A percentile compares a stretch with the other conserved stretches of the same genome.
Conservation (phyloP, 768 basidiomycete genomes). For the Thelephora aurantiotincta region DNA sequence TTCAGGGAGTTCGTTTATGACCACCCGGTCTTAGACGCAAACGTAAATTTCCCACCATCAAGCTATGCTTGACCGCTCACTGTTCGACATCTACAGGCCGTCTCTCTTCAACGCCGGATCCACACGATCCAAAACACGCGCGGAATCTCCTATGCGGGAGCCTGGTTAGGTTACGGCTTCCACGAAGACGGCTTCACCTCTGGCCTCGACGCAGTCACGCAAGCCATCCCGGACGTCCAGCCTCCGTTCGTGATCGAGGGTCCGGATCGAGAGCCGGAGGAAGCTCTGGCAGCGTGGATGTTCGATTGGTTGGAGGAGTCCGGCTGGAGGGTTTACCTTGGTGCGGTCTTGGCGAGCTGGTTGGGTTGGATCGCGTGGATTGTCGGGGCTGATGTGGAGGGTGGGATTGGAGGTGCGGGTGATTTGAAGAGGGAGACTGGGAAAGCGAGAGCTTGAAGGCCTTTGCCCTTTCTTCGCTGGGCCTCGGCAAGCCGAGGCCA, state of each 20-base stretch:
- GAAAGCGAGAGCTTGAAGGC: neutral
- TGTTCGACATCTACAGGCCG: constrained; percentile 22
- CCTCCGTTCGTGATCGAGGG: constrained; percentile 30
- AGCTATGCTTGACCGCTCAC: neutral
- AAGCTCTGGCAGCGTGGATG: constrained; percentile 14
- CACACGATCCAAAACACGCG: constrained; percentile 45
- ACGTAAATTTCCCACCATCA: constrained; percentile 18
- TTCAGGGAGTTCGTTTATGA: constrained; percentile 28
- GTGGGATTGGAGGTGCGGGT: constrained; percentile 17
- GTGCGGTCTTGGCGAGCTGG: constrained; percentile 10
- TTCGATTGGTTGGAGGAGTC: constrained; percentile 27
- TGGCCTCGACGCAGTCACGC: constrained; percentile 21
- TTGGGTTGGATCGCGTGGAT: constrained; percentile 3
- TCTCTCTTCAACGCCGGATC: constrained; percentile 39
- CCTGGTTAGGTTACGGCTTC: constrained; percentile 68
- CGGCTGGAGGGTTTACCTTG: constrained; percentile 19
- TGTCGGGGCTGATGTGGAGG: constrained; percentile 14
- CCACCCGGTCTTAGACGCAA: constrained; percentile 49
- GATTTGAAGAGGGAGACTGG: constrained; percentile 2
- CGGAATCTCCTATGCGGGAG: constrained; percentile 48
- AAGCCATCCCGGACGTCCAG: constrained; percentile 10
- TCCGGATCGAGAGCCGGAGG: constrained; percentile 18
- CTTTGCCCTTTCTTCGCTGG: too few relatives aligned
- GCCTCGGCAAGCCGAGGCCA: too few relatives aligned
- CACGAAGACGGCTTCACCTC: constrained; percentile 66